A percentile compares a stretch with the other conserved stretches of the same genome.
These are phyloP conservation scores for Salvia miltiorrhiza DNA, from an alignment of 257 asterid genomes.

Conservation along the genomic window DNA sequence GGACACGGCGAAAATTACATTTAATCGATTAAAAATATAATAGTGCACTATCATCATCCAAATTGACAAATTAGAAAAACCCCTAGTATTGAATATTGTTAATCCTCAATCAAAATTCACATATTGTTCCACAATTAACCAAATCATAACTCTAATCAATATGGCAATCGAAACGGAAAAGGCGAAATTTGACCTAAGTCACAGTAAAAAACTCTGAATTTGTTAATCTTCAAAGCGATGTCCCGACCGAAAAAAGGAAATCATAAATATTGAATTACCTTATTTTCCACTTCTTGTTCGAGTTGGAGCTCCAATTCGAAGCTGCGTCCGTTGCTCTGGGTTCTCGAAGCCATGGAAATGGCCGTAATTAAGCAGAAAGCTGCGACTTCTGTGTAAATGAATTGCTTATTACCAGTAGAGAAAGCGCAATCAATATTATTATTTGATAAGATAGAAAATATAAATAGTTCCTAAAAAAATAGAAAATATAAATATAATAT, in stretches of 20 bases:
- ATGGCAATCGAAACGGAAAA: no score
- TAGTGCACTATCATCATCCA: background rate
- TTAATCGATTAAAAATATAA: no score
- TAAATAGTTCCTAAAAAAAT: no score
- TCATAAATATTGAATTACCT: conserved; percentile 11
- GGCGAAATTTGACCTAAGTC: background rate
- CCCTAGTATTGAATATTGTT: background rate
- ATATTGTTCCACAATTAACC: background rate
- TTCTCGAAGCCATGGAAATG: conserved; percentile 29
- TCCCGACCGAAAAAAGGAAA: background rate
- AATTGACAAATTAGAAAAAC: background rate
- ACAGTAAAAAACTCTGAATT: background rate
- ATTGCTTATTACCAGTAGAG: no score
- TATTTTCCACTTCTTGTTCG: conserved; percentile 22
- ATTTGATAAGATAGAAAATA: no score
- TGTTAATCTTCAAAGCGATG: background rate
- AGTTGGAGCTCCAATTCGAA: conserved; percentile 8
- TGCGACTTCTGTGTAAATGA: background rate
- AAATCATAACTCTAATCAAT: background rate
- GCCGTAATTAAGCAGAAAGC: conserved; percentile 17
- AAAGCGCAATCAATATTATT: no score
- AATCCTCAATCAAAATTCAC: background rate
- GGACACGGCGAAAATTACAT: no score
- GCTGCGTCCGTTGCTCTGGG: conserved; percentile 12
- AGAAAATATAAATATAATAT: no score